These are phyloP conservation scores for Calonectria crousiana DNA, from an alignment of 2,329 filamentous ascomycete species.

Conservation along the genomic window DNA sequence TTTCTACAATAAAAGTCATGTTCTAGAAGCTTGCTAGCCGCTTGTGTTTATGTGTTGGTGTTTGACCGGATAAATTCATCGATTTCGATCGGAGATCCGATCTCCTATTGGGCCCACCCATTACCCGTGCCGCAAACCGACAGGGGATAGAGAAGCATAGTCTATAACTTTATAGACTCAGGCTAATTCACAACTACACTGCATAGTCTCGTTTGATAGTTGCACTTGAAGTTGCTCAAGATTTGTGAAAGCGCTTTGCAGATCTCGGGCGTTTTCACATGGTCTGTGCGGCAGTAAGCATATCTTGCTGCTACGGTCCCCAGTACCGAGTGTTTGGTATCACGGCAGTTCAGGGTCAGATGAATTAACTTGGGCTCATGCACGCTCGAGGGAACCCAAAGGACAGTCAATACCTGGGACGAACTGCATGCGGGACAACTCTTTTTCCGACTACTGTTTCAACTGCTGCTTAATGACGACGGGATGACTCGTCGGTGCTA, in stretches of 20 bases:
- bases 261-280: not conserved
- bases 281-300: not conserved
- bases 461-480: not conserved
- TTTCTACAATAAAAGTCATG: not conserved
- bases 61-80: not conserved
- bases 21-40: not conserved
- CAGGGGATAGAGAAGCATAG: not conserved
- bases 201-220: not conserved
- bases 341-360: not conserved
- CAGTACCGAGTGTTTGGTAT: not conserved
- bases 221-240: not conserved
- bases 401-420: not conserved
- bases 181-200: not conserved
- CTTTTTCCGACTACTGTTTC: not conserved
- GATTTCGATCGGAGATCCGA: not conserved
- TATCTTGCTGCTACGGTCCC: not conserved
- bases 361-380: not conserved
- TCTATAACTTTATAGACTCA: not conserved
- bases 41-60: not conserved
- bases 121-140: not conserved
- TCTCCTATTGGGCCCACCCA: not conserved
- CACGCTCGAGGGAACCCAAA: not conserved
- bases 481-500: not conserved
- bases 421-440: not conserved
- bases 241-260: not conserved